Percentiles rank a stretch among this genome's conserved stretches.
Conservation (phyloP, 2,329 filamentous ascomycete species). For the Fusarium chlamydosporum region DNA sequence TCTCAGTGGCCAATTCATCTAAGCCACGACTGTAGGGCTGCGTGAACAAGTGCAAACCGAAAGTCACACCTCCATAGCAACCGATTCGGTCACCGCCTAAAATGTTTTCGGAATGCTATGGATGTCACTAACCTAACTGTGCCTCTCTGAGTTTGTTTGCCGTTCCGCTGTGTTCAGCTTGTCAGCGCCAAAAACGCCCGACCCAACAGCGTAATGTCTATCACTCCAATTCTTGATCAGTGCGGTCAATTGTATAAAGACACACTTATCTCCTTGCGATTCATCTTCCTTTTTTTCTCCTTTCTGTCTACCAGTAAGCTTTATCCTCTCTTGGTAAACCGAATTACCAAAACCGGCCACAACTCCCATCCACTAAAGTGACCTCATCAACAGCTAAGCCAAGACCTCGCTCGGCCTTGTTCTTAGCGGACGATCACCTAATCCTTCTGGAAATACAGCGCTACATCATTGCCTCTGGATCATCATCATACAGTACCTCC, state of each 20-base stretch:
- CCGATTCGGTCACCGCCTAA: constrained; percentile 14
- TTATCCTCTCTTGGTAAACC: not conserved
- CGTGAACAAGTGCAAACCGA: not conserved
- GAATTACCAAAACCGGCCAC: constrained; percentile 19
- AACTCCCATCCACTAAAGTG: constrained; percentile 10
- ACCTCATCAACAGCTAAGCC: constrained; percentile 28
- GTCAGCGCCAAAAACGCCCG: constrained; percentile 15
- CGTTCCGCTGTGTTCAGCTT: constrained; percentile 14
- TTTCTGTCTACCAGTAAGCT: not conserved
- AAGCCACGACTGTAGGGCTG: constrained; percentile 21
- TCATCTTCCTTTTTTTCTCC: not conserved
- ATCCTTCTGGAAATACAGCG: constrained; percentile 14
- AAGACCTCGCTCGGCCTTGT: constrained; percentile 21
- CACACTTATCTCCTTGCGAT: not conserved
- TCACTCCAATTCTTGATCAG: not conserved
- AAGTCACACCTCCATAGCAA: constrained; percentile 6
- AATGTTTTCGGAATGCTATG: constrained; percentile 10
- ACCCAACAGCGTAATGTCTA: not conserved
- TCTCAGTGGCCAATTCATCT: not conserved
- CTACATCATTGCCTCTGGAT: constrained; percentile 26
- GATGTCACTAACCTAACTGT: not conserved
- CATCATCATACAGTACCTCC: constrained; percentile 2
- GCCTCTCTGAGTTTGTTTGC: not conserved
- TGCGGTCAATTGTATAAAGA: constrained; percentile 7
- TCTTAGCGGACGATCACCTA: constrained; percentile 31